These are phyloP conservation scores for Pueraria montana DNA, from an alignment of 306 rosid species.

Conservation along the genomic window DNA sequence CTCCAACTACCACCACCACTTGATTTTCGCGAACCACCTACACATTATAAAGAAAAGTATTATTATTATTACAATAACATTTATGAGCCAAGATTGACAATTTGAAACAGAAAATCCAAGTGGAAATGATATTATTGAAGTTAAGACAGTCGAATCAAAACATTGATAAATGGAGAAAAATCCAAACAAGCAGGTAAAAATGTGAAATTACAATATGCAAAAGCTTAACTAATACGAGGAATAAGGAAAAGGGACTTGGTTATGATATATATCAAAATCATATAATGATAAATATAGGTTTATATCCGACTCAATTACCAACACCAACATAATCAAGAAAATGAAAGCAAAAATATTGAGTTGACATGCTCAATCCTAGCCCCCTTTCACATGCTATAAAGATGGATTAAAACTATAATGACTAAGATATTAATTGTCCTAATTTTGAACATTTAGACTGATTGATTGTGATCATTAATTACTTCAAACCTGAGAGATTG, in stretches of 20 bases:
- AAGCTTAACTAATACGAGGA: constrained; percentile 18
- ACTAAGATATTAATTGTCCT: constrained; percentile 30
- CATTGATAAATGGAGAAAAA: constrained; percentile 15
- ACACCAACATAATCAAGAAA: background rate
- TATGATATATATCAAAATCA: constrained; percentile 12
- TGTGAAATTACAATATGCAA: constrained; percentile 8
- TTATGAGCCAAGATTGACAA: constrained; percentile 23
- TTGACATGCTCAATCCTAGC: constrained; percentile 27
- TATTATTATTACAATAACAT: constrained; percentile 30
- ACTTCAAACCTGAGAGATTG: background rate
- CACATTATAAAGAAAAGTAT: constrained; percentile 46
- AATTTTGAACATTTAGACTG: constrained; percentile 17
- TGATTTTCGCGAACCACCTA: constrained; percentile 97
- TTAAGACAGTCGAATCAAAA: constrained; percentile 1
- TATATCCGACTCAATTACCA: background rate
- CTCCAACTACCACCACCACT: constrained; percentile 95
- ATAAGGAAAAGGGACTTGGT: constrained; percentile 29
- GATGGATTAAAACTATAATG: background rate
- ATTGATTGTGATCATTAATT: constrained; percentile 27
- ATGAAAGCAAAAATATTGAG: background rate
- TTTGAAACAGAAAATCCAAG: constrained; percentile 36
- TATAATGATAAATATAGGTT: constrained; percentile 6
- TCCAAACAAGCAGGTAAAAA: constrained; percentile 13
- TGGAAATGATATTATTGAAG: constrained; percentile 9
- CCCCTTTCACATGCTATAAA: background rate